Evolutionary conservation across 345 rosid species (phyloP).

Genomic region (Sisymbrium altissimum): DNA sequence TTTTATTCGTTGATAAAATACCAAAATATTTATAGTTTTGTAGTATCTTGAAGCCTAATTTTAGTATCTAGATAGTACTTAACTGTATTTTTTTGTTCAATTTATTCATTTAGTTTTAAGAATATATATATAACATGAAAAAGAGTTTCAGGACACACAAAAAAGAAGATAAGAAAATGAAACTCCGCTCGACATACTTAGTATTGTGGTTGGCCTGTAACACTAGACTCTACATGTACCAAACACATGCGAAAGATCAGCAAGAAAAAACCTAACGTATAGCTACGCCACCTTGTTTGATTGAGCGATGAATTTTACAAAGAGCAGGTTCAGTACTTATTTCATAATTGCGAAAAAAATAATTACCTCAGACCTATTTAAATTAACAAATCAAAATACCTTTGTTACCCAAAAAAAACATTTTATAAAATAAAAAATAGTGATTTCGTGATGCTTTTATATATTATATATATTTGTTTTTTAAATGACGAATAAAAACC

Average conservation of each 20-base stretch:
- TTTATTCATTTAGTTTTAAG: neutral
- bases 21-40: neutral
- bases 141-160: neutral
- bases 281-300: neutral
- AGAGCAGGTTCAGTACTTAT: neutral
- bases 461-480: neutral
- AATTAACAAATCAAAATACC: neutral
- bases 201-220: neutral
- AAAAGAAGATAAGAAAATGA: neutral
- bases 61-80: neutral
- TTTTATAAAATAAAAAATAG: neutral
- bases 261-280: neutral
- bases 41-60: neutral
- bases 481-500: neutral
- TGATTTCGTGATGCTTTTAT: neutral
- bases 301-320: neutral
- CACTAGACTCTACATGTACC: neutral
- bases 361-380: neutral
- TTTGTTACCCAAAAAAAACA: neutral
- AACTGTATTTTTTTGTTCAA: neutral
- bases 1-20: neutral
- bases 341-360: neutral
- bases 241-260: neutral
- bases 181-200: neutral
- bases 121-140: neutral